phyloP scores from a whole-genome alignment of 2,329 filamentous ascomycete genomes.

The Beauveria pseudobassiana region DNA sequence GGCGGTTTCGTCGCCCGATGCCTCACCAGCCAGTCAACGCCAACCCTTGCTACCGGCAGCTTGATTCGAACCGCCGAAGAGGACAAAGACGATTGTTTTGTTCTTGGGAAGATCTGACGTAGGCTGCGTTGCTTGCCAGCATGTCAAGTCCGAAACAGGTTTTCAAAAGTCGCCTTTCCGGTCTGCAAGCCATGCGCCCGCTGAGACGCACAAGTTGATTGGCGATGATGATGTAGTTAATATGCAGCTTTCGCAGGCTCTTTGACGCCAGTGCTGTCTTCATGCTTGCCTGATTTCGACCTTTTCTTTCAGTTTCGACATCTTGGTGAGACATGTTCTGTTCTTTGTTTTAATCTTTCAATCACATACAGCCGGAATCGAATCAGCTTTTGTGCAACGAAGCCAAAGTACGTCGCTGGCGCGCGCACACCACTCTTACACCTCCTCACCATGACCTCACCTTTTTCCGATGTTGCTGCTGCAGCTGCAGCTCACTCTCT shows the following conservation, averaged over 20 bases:
- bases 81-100: not conserved
- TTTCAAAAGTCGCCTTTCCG: not conserved
- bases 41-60: not conserved
- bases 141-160: not conserved
- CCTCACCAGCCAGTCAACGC: not conserved
- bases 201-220: not conserved
- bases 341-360: not conserved
- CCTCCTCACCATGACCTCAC: not conserved
- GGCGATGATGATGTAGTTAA: conserved; percentile 5
- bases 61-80: not conserved
- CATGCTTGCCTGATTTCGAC: not conserved
- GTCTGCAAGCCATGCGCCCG: not conserved
- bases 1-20: not conserved
- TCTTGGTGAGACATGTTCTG: not conserved
- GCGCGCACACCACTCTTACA: not conserved
- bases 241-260: not conserved
- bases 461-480: not conserved
- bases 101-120: not conserved
- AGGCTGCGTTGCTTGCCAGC: not conserved
- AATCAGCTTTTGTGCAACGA: no score
- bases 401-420: not conserved
- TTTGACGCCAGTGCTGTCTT: not conserved
- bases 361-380: no score
- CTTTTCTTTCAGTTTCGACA: not conserved
- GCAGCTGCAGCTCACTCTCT: not conserved